Evolutionary conservation across 169 alveolate genomes (phyloP).

Genomic region (Plasmodium adleri): DNA sequence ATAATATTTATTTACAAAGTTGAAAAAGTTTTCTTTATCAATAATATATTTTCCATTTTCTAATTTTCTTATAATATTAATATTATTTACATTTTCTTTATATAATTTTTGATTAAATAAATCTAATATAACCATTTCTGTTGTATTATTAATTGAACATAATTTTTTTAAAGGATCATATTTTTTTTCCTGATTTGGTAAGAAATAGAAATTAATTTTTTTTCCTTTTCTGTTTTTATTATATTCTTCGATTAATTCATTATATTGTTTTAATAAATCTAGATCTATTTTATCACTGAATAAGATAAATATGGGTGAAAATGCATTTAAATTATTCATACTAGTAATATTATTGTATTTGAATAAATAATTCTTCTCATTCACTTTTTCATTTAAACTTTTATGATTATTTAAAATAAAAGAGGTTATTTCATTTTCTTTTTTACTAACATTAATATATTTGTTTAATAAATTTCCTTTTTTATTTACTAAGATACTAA

Average conservation of each 20-base stretch:
- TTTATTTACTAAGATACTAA: constrained; percentile 44
- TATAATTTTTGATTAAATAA: constrained; percentile 65
- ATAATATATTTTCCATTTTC: constrained; percentile 30
- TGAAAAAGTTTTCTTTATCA: constrained; percentile 50
- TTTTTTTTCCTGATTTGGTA: constrained; percentile 53
- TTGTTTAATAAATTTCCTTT: constrained; percentile 65
- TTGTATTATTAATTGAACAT: constrained; percentile 41
- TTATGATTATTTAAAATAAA: constrained; percentile 54
- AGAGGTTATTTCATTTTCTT: constrained; percentile 32
- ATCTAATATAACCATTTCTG: constrained; percentile 54
- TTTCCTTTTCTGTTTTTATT: constrained; percentile 72
- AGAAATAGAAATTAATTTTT: constrained; percentile 61
- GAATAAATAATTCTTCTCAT: constrained; percentile 58
- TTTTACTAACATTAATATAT: constrained; percentile 57
- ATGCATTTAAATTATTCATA: constrained; percentile 49
- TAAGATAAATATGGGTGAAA: constrained; percentile 56
- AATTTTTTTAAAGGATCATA: constrained; percentile 58
- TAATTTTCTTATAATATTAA: constrained; percentile 14
- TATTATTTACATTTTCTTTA: constrained; percentile 47
- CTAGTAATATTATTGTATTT: constrained; percentile 62
- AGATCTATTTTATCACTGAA: constrained; percentile 42
- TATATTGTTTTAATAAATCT: constrained; percentile 45
- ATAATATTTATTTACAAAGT: constrained; percentile 47
- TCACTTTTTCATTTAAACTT: constrained; percentile 57
- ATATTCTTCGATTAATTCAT: constrained; percentile 31